Percentiles rank a stretch among this genome's conserved stretches.
Conservation (phyloP, 305 asterid genomes). For the Fraxinus ornus region DNA sequence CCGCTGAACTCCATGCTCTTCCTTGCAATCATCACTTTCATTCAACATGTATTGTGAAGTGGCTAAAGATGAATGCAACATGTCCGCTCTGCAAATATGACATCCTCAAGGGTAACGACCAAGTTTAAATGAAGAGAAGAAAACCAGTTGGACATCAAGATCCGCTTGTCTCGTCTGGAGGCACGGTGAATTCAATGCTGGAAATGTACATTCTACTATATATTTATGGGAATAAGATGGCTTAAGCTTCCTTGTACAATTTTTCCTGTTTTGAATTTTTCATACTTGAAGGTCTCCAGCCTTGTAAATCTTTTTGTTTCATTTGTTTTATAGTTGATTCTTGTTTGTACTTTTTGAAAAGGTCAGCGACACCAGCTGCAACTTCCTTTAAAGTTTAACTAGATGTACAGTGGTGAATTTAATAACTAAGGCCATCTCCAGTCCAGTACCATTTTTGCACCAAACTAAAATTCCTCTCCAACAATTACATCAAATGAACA, state of each 20-base stretch:
- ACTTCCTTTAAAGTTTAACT: neutral
- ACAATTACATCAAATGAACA: no score
- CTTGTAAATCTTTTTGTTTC: conserved; percentile 28
- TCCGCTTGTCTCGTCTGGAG: neutral
- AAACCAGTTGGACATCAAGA: neutral
- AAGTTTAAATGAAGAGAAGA: conserved; percentile 40
- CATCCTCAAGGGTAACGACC: conserved; percentile 86
- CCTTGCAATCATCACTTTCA: conserved; percentile 87
- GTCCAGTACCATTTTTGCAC: no score
- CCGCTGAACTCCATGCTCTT: conserved; percentile 70
- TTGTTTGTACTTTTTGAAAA: neutral
- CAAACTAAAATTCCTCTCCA: no score
- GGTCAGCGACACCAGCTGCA: neutral
- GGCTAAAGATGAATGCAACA: conserved; percentile 97
- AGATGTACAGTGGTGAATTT: neutral
- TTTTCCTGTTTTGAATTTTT: conserved; percentile 7
- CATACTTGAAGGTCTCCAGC: neutral
- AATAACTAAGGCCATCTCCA: neutral
- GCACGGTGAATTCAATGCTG: conserved; percentile 4
- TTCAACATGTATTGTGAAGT: conserved; percentile 70
- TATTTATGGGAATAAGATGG: conserved; percentile 26
- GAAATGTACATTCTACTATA: neutral
- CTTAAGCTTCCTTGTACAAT: conserved; percentile 28
- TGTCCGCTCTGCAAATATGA: conserved; percentile 95
- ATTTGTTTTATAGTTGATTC: neutral